Evolutionary conservation across 148 eudicot species (phyloP), one percentile per base, ranked within the genome.

Genomic region (Vaccinium corymbosum): DNA sequence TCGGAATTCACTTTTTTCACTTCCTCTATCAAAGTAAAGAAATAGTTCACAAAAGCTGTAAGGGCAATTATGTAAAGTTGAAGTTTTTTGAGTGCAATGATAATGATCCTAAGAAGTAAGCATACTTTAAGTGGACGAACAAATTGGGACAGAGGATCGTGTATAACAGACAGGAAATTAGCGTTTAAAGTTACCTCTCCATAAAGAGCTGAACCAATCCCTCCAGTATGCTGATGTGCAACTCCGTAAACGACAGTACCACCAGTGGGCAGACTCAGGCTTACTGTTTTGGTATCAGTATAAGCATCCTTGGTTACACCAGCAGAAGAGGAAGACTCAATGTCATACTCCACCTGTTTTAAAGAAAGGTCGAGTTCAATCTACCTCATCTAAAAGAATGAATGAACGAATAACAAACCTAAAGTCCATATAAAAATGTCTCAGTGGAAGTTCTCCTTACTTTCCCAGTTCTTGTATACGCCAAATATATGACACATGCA

Each of bases 201-300:
- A 86, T 90, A 93, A 15, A 95, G 95, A 61, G 94, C 75, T 25
- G 92, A 89, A 46, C 98, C 95, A 76, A 83, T 83, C n/a, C 97
- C 95, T 14, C 97, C 97, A 0, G 93, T 84, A 80, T 95, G 98
- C 81, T 91, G 98, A 89, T 95, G 98, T 17, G 93, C 97, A 87
- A 88, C 94, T 7, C 93, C 95, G 76, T 95, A 95, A 78, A 95
- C 75, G 1, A 95, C 85, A 87, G 88, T 85, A 12, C 98, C 98
- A 64, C 92, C 95, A 84, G 19, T 87, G 61, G 97, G 95, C 89
- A 94, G 86, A 64, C 57, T 61, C 15, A 93, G 74, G 82, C 86
- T 92, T 78, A 85, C 80, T 50, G 80, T 87, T 87, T 84, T 93
- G 66, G 86, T 83, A 86, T 92, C 90, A 13, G 74, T 72, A 81